These are phyloP conservation scores for Aspergillus sergii DNA, from an alignment of 2,329 filamentous ascomycete genomes.

Conservation along the genomic window DNA sequence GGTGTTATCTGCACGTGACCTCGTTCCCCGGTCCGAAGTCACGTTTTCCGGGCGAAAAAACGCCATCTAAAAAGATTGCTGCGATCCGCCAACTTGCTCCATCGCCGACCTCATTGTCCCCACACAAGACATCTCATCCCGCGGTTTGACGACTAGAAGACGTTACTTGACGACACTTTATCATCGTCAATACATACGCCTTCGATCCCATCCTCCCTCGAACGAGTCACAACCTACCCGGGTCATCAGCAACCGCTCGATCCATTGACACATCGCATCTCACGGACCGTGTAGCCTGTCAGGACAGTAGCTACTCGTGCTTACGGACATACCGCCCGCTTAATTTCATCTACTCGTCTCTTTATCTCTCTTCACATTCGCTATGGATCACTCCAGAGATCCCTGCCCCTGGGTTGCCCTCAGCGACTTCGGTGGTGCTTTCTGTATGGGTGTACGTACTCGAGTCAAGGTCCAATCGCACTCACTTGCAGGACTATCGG, in stretches of 20 bases:
- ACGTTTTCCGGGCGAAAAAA: slow-evolving; percentile 29
- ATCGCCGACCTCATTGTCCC: slow-evolving; percentile 15
- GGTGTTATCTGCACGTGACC: slow-evolving; percentile 21
- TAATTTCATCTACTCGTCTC: slow-evolving; percentile 2
- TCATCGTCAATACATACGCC: neutral
- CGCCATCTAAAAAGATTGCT: slow-evolving; percentile 23
- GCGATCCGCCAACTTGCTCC: slow-evolving; percentile 18
- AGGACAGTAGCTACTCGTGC: slow-evolving; percentile 13
- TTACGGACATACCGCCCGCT: slow-evolving; percentile 2
- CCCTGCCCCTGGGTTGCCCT: slow-evolving; percentile 96
- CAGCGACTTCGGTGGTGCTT: slow-evolving; percentile 96
- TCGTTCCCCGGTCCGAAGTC: slow-evolving; percentile 10
- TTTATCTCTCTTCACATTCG: slow-evolving; percentile 15
- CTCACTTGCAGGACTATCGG: neutral
- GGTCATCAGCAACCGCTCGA: slow-evolving; percentile 4
- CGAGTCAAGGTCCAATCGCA: slow-evolving; percentile 1
- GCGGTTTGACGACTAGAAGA: neutral
- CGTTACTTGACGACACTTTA: neutral
- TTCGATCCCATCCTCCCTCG: neutral
- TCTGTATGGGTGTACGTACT: slow-evolving; percentile 85
- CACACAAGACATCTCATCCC: neutral
- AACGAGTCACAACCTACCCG: neutral
- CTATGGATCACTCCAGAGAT: slow-evolving; percentile 94
- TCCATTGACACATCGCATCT: slow-evolving; percentile 9
- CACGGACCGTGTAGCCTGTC: slow-evolving; percentile 10